These are phyloP conservation scores for Gautieria morchelliformis DNA, from an alignment of 768 basidiomycete genomes.

Conservation along the genomic window DNA sequence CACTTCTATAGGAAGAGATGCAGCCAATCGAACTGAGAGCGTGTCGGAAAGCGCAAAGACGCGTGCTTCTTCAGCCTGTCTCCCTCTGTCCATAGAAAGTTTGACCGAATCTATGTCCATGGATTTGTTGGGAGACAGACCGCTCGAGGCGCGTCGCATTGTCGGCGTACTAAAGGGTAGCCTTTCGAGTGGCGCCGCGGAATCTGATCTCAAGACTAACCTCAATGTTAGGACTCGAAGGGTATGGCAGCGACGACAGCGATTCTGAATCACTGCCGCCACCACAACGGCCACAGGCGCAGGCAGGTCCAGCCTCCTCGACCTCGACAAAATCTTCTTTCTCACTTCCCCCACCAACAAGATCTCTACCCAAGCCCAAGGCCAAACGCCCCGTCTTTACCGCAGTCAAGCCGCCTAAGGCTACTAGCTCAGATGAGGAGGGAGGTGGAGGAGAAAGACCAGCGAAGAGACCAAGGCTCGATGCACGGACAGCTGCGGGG, in stretches of 20 bases:
- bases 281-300: background rate
- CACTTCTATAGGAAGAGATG: slow-evolving; percentile 2
- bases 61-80: slow-evolving; percentile 3
- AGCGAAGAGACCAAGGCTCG: slow-evolving; percentile 48
- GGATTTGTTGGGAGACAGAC: background rate
- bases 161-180: background rate
- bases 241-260: slow-evolving; percentile 65
- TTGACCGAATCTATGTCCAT: background rate
- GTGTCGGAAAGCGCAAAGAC: slow-evolving; percentile 4
- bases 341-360: slow-evolving; percentile 27
- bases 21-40: slow-evolving; percentile 3
- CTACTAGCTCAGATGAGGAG: slow-evolving; percentile 32
- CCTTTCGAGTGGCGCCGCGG: background rate
- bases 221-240: slow-evolving; percentile 65
- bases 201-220: background rate
- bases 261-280: slow-evolving; percentile 32
- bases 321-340: slow-evolving; percentile 18
- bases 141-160: background rate
- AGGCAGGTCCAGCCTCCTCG: slow-evolving; percentile 7
- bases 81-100: slow-evolving; percentile 3
- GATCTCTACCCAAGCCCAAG: slow-evolving; percentile 13
- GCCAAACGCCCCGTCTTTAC: slow-evolving; percentile 20
- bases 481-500: slow-evolving; percentile 40
- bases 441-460: slow-evolving; percentile 35
- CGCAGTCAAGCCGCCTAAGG: slow-evolving; percentile 37